Base-by-base conservation (phyloP, 176 grass and related monocot genomes). In the Chloris gayana region DNA sequence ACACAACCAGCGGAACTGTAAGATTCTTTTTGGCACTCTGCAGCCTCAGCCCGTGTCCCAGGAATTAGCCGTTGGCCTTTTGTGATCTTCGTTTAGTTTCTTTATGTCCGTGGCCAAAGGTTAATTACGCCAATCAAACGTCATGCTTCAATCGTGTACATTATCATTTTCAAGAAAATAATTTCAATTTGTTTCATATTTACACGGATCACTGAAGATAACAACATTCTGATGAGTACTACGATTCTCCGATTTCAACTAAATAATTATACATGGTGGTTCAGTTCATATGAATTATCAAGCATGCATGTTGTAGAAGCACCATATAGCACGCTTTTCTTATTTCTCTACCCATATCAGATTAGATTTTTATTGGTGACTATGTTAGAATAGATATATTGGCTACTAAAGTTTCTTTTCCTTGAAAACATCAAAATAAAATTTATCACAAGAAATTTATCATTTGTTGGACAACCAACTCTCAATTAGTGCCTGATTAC, bases 1-100 rank as follows among this genome's bases (percentile, higher is more conserved):
- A 42, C 57, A 15, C 57, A 85, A 72, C 76, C 14, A 60, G 61
- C 38, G 14, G 21, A 56, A 57, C 78, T 25, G 22, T 72, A 78
- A 85, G 61, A 17, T 67, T 51, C 57, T 8, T 75, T 72, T 25
- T 14, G 2, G 39, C 30, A 12, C 13, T 38, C 58, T 49, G 31
- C 41, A 70, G 21, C 1, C 32, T 0, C n/a, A n/a, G n/a, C n/a
- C n/a, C n/a, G 18, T 45, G 41, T 14, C n/a, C 42, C 54, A 72
- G 10, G 34, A 46, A 67, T 31, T 9, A 72, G 12, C 29, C 18
- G 19, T 73, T 60, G 21, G 19, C 14, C 25, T 5, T 14, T 63
- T 63, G 19, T 9, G 30, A 7, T 24, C 32, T 9, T 4, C 4
- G 2, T 14, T 35, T 35, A 35, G 5, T 35, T 74, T 37, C 50